Percentiles rank a stretch among this genome's conserved stretches.
phyloP scores from a whole-genome alignment of 2,329 filamentous ascomycete genomes.

The Colletotrichum costaricense region DNA sequence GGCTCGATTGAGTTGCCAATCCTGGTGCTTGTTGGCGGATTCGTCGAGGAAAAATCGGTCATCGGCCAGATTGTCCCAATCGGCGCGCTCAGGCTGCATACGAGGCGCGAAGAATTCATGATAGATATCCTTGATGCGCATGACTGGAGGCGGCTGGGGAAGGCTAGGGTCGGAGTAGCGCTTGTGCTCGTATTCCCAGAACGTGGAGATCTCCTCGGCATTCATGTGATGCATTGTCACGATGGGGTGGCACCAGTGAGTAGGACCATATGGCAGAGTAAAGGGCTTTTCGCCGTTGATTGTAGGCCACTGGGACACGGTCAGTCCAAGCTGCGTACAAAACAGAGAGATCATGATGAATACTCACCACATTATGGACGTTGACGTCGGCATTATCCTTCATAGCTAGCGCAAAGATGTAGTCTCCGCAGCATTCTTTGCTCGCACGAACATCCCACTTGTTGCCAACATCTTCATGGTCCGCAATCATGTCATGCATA shows the following conservation, averaged over 20 bases:
- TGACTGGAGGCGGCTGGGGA: slow-evolving; percentile 40
- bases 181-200: slow-evolving; percentile 63
- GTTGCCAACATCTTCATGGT: slow-evolving; percentile 56
- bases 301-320: slow-evolving; percentile 56
- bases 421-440: slow-evolving; percentile 63
- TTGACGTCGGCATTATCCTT: slow-evolving; percentile 54
- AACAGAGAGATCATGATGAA: slow-evolving; percentile 4
- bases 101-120: slow-evolving; percentile 55
- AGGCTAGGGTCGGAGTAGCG: slow-evolving; percentile 42
- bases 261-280: slow-evolving; percentile 57
- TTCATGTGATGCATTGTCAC: slow-evolving; percentile 67
- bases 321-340: slow-evolving; percentile 2
- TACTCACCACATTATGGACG: slow-evolving; percentile 56
- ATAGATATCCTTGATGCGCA: slow-evolving; percentile 61
- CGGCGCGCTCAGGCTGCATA: slow-evolving; percentile 50
- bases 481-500: slow-evolving; percentile 58
- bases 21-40: slow-evolving; percentile 42
- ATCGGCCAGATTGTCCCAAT: slow-evolving; percentile 67
- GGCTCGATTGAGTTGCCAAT: slow-evolving; percentile 45
- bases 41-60: slow-evolving; percentile 54
- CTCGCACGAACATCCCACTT: slow-evolving; percentile 56
- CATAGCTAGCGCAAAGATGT: slow-evolving; percentile 58
- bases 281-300: slow-evolving; percentile 67
- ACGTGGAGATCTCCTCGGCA: slow-evolving; percentile 59
- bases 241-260: slow-evolving; percentile 67